Base-by-base conservation (phyloP, 1,284 basidiomycete genomes). In the Coriolopsis trogii region DNA sequence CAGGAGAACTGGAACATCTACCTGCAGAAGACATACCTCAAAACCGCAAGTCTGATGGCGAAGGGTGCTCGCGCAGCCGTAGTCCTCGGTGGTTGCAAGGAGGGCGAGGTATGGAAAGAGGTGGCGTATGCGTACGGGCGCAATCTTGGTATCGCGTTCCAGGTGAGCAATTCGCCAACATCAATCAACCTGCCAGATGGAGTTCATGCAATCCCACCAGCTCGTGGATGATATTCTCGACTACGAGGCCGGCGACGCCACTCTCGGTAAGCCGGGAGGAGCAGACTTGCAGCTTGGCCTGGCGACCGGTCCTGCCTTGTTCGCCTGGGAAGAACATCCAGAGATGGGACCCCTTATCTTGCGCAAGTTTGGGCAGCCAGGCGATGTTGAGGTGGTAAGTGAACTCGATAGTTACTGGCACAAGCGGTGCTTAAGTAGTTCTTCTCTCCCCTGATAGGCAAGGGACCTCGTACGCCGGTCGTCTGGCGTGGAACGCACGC, bases 31-130 rank as follows among this genome's bases (percentile, higher is more conserved):
- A 95, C 93, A 23, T 99, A 98, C 68, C 77, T 99, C 65, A 98
- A 99, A 75, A 97, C 95, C 5, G 96, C 96, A 15, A 93, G 90
- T 63, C 73, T 99, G 53, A 96, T 99, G 82, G 95, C 95, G 1
- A 99, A 98, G 71, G 89, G 89, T 3, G 89, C 92, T 1, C 81
- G 95, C 7, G 91, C 93, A 5, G 85, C 93, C 0, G 92, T 94
- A 6, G 87, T 96, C 4, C 78, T 99, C 0, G 96, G 95, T 5
- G 96, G 96, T 0, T 91, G 88, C 61, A 79, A 76, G 43, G 84
- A 91, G 65, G 85, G 85, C 4, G 91, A 95, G 61, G 70, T 89
- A 18, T 89, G 94, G 78, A 95, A 95, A 69, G 95, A 98, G 67
- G 84, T 91, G 16, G 96, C 96, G 15, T 99, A 98, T 72, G 90